phyloP scores from a whole-genome alignment of 345 rosid species.

The Eucalyptus viminalis region DNA sequence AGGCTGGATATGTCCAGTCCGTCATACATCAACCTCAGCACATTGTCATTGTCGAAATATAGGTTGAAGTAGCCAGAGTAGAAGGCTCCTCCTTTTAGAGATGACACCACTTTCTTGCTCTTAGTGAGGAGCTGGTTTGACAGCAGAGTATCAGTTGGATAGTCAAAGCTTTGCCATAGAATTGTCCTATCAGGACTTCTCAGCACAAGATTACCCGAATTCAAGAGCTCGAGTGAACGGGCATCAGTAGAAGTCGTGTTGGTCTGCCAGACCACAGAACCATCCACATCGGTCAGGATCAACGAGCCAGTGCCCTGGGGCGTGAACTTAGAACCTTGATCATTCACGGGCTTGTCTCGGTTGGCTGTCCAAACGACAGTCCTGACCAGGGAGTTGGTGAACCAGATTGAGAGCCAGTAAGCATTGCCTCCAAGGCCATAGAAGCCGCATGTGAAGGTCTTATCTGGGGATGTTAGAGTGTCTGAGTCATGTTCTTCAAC shows the following conservation, averaged over 20 bases:
- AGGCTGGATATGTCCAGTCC: conserved; percentile 23
- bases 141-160: conserved; percentile 28
- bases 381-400: conserved; percentile 6
- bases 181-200: neutral
- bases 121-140: conserved; percentile 24
- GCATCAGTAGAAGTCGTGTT: conserved; percentile 4
- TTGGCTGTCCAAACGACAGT: conserved; percentile 38
- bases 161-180: conserved; percentile 36
- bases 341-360: conserved; percentile 21
- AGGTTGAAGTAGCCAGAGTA: neutral
- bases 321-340: conserved; percentile 18
- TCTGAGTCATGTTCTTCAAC: conserved; percentile 4
- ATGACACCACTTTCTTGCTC: conserved; percentile 7
- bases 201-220: conserved; percentile 26
- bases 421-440: conserved; percentile 19
- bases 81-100: conserved; percentile 1
- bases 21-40: conserved; percentile 20
- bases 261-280: conserved; percentile 14
- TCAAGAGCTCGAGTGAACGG: conserved; percentile 15
- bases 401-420: conserved; percentile 36
- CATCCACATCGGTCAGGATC: conserved; percentile 22
- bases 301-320: conserved; percentile 11
- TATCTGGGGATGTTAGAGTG: conserved; percentile 8
- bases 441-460: conserved; percentile 33
- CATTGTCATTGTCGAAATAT: conserved; percentile 22